Base-by-base conservation (phyloP, 441 rosid species). In the Adansonia grandidieri region DNA sequence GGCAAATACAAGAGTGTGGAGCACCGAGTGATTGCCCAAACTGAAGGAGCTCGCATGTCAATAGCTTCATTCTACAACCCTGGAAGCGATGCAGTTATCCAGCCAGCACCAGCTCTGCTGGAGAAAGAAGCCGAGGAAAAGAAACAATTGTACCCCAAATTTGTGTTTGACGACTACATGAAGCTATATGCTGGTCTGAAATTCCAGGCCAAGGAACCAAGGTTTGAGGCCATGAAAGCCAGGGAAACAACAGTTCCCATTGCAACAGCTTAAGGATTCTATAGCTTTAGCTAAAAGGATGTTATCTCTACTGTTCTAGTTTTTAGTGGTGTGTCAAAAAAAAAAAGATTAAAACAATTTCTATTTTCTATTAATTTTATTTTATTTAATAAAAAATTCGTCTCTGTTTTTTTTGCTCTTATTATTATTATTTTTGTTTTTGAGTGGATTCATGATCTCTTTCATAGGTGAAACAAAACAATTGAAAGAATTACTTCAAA, bases 41-140 rank as follows among this genome's bases (percentile, higher is more conserved):
- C 28, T 1, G 28, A 89, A 7, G 98, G 97, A 0, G 82, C 85
- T 17, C 74, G 99, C 75, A 93, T 95, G 99, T 95, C 99, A 2
- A 61, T 95, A 5, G 98, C 99, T 11, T 93, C 99, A 2, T 95
- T 95, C 84, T 95, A 93, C 81, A 95, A 93, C 82, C 99, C 99
- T 0, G 99, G 98, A 68, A 89, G 89, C 2, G 97, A 91, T 50
- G 94, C 99, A 0, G 86, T 93, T 0, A 93, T 95, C 66, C 90
- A 80, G 37, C 99, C 99, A 5, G 97, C 99, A 0, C 92, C 97
- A 0, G 82, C 84, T 37, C 71, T 95, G 78, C 69, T 93, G 57
- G 96, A 85, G 73, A 24, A 24, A 24, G 92, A 85, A 45, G 83
- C 80, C 9, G n/a, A 62, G 10, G 86, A 85, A 75, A 80, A 85